A percentile compares a stretch with the other conserved stretches of the same genome.
Conservation (phyloP, 2,329 filamentous ascomycete species). For the Sphaerostilbella broomeana region DNA sequence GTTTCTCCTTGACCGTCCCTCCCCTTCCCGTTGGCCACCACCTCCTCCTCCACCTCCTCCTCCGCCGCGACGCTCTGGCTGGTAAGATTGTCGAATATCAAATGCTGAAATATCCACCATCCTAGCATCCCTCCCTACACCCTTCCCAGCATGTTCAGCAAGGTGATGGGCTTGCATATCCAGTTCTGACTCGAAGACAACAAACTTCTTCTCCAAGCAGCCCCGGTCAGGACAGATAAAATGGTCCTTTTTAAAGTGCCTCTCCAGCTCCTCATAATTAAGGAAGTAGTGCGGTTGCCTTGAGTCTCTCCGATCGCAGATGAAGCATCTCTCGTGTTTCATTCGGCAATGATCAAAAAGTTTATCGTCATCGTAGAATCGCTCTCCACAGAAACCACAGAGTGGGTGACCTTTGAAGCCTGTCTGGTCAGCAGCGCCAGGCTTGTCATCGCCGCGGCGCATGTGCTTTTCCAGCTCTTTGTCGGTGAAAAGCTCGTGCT, state of each 20-base stretch:
- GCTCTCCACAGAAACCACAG: conserved; percentile 83
- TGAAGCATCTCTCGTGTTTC: conserved; percentile 89
- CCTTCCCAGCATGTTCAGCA: conserved; percentile 78
- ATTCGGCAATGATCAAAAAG: conserved; percentile 88
- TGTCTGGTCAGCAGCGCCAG: conserved; percentile 83
- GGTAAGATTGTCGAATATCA: conserved; percentile 68
- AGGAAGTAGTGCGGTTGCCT: conserved; percentile 83
- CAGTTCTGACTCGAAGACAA: conserved; percentile 91
- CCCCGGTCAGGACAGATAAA: conserved; percentile 78
- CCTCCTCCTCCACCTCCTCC: conserved; percentile 18
- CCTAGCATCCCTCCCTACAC: conserved; percentile 73
- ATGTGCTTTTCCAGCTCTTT: conserved; percentile 82
- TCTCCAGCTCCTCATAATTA: conserved; percentile 78
- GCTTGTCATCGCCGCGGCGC: conserved; percentile 81
- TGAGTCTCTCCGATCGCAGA: conserved; percentile 70
- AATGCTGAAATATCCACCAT: conserved; percentile 84
- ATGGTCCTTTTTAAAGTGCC: conserved; percentile 83
- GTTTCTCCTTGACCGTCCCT: conserved; percentile 32
- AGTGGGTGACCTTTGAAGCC: conserved; percentile 95
- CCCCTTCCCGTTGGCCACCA: conserved; percentile 28
- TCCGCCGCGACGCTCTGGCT: conserved; percentile 45
- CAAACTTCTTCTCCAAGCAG: conserved; percentile 94
- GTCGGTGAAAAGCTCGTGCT: conserved; percentile 84
- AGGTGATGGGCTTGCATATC: conserved; percentile 92
- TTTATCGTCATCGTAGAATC: conserved; percentile 95